A percentile compares a stretch with the other conserved stretches of the same genome.
Evolutionary conservation across 441 rosid genomes (phyloP).

Genomic region (Jatropha podagrica): DNA sequence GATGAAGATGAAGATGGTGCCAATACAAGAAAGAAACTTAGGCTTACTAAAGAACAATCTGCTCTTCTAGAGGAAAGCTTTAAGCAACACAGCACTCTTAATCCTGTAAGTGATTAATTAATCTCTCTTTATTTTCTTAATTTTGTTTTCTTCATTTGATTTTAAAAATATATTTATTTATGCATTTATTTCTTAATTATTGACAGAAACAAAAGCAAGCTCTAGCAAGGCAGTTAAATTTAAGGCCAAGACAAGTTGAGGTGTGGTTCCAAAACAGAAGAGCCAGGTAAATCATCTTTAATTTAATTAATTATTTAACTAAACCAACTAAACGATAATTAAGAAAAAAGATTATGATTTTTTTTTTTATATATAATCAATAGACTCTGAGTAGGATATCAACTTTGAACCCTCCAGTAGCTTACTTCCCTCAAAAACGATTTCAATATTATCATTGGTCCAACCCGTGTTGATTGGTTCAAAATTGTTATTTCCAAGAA

Average conservation of each 20-base stretch:
- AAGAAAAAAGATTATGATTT: too few species aligned
- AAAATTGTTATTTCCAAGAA: neutral
- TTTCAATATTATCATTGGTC: too few species aligned
- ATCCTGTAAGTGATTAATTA: constrained; percentile 55
- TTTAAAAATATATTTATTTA: constrained; percentile 12
- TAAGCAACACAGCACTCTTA: constrained; percentile 87
- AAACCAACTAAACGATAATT: constrained; percentile 24
- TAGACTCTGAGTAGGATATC: too few species aligned
- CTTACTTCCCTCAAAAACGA: too few species aligned
- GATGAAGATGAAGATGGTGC: constrained; percentile 87
- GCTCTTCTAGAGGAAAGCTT: constrained; percentile 89
- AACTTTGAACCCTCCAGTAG: too few species aligned
- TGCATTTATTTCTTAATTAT: constrained; percentile 4
- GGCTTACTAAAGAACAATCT: constrained; percentile 87
- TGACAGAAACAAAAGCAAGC: constrained; percentile 83
- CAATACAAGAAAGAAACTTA: constrained; percentile 73
- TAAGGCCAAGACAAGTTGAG: constrained; percentile 88
- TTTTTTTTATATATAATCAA: too few species aligned
- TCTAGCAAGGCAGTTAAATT: constrained; percentile 79
- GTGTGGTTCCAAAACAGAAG: constrained; percentile 99
- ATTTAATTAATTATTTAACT: constrained; percentile 21
- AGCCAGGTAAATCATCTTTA: constrained; percentile 58
- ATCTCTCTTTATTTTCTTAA: too few species aligned
- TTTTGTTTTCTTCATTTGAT: neutral
- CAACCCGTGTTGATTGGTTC: neutral